Evolutionary conservation across 164 flowering plant species (phyloP).

Genomic region (Umbellularia californica): DNA sequence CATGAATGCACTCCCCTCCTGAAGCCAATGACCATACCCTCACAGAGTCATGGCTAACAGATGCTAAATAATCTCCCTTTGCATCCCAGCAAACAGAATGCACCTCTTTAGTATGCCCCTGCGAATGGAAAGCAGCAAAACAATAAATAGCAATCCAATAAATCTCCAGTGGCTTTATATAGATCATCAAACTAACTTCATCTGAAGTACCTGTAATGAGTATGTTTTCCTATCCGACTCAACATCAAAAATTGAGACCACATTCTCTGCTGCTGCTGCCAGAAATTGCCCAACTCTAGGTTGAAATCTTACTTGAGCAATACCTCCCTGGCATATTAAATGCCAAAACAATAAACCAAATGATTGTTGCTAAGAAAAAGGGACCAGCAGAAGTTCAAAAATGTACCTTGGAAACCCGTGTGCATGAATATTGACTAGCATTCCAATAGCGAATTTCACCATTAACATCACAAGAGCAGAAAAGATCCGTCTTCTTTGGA

Average conservation of each 20-base stretch:
- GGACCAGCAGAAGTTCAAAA: neutral
- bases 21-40: conserved; percentile 71
- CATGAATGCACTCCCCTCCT: conserved; percentile 61
- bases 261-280: conserved; percentile 79
- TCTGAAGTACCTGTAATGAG: conserved; percentile 52
- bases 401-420: conserved; percentile 63
- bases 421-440: conserved; percentile 47
- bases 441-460: conserved; percentile 75
- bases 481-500: conserved; percentile 80
- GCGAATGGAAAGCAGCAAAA: neutral
- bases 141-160: too few species aligned
- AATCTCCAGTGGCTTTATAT: too few species aligned
- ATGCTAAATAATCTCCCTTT: conserved; percentile 72
- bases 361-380: neutral
- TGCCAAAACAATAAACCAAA: neutral
- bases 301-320: conserved; percentile 79
- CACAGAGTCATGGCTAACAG: conserved; percentile 76
- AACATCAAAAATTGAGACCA: conserved; percentile 77
- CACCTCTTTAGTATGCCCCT: conserved; percentile 70
- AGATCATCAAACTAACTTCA: too few species aligned
- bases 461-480: conserved; percentile 71
- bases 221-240: conserved; percentile 62
- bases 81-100: conserved; percentile 87
- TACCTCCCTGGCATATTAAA: conserved; percentile 54
- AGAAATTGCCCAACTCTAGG: conserved; percentile 70